Evolutionary conservation across 108 stramenopile species (phyloP).

Genomic region (Cyclotella kingstonii): DNA sequence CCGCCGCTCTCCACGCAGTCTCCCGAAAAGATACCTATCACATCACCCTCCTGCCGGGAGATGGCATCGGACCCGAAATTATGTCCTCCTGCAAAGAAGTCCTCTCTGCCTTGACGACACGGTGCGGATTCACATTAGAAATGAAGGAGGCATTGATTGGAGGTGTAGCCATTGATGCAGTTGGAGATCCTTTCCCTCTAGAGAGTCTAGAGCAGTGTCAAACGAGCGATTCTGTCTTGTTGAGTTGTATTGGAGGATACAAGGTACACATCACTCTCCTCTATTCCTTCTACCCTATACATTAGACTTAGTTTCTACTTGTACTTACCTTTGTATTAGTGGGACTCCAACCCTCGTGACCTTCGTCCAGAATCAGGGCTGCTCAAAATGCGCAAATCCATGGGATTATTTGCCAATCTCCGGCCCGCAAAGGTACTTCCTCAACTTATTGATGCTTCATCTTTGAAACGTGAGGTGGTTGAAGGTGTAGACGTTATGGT

Average conservation of each 20-base stretch:
- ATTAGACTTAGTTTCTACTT: background rate
- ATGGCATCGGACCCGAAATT: constrained; percentile 95
- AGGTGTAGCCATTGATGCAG: constrained; percentile 93
- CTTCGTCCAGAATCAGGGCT: constrained; percentile 94
- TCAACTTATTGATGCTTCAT: constrained; percentile 93
- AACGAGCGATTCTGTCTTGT: constrained; percentile 88
- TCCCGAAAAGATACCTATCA: constrained; percentile 82
- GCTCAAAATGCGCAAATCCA: constrained; percentile 93
- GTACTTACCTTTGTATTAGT: constrained; percentile 26
- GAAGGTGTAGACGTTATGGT: constrained; percentile 98
- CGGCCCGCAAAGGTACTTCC: constrained; percentile 95
- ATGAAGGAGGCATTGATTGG: constrained; percentile 95
- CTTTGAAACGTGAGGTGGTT: constrained; percentile 96
- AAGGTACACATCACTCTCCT: constrained; percentile 37
- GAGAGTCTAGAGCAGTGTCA: constrained; percentile 84
- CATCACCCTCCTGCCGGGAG: constrained; percentile 87
- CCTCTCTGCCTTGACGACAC: constrained; percentile 57
- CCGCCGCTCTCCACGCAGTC: constrained; percentile 49
- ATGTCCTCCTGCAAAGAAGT: constrained; percentile 83
- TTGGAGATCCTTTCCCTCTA: constrained; percentile 92
- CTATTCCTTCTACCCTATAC: background rate
- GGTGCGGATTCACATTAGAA: constrained; percentile 78
- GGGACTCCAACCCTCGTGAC: constrained; percentile 95
- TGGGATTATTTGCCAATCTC: constrained; percentile 97
- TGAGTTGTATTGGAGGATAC: constrained; percentile 97